A percentile compares a stretch with the other conserved stretches of the same genome.
These are phyloP conservation scores for Ocimum tenuiflorum DNA, from an alignment of 257 asterid species.

Conservation along the genomic window DNA sequence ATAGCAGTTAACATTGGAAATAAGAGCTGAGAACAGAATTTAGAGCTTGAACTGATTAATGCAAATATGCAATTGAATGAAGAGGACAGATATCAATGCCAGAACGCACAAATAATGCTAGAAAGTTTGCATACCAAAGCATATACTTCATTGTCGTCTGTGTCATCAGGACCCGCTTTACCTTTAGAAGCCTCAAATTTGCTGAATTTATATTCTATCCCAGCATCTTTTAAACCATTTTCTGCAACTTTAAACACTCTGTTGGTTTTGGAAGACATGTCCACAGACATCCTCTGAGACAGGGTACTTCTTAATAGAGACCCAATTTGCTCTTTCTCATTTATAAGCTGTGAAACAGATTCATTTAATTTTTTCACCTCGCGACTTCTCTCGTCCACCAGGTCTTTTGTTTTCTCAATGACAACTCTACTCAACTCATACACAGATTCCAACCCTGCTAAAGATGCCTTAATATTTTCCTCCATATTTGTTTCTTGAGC, in stretches of 20 bases:
- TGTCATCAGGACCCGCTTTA: conserved; percentile 34
- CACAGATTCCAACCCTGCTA: conserved; percentile 87
- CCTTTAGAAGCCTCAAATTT: conserved; percentile 42
- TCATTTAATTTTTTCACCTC: conserved; percentile 64
- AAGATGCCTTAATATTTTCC: conserved; percentile 78
- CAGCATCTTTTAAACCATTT: conserved; percentile 80
- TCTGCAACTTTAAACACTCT: conserved; percentile 86
- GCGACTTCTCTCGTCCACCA: conserved; percentile 57
- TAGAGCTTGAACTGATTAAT: conserved; percentile 8
- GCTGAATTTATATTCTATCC: conserved; percentile 72
- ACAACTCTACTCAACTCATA: conserved; percentile 65
- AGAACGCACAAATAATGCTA: neutral
- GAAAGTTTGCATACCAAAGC: conserved; percentile 56
- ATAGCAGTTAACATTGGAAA: conserved; percentile 19
- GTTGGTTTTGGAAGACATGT: conserved; percentile 73
- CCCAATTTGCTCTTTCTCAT: conserved; percentile 91
- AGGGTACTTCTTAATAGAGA: conserved; percentile 79
- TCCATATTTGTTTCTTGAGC: conserved; percentile 80
- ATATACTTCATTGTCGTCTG: conserved; percentile 78
- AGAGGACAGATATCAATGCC: neutral
- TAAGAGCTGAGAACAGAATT: neutral
- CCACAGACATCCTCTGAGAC: conserved; percentile 65
- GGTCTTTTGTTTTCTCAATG: conserved; percentile 54
- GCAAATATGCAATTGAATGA: neutral
- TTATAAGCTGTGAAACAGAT: conserved; percentile 55